Evolutionary conservation across 2,329 filamentous ascomycete species (phyloP).

Genomic region (Ophiostoma piceae): DNA sequence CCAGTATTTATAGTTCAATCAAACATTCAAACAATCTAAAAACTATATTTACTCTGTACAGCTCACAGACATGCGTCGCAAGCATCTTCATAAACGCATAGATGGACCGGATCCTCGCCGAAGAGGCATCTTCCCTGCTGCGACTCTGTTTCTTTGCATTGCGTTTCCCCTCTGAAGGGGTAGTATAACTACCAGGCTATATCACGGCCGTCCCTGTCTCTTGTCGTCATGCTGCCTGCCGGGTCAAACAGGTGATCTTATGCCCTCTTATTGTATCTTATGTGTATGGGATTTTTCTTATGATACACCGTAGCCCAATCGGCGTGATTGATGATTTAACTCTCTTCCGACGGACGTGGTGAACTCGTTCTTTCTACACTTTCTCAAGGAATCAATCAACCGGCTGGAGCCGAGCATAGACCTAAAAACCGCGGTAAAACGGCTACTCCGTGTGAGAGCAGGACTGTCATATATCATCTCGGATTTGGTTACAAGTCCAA

Average conservation of each 20-base stretch:
- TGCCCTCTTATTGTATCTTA: not conserved
- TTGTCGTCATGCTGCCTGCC: constrained; percentile 4
- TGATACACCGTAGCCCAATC: not conserved
- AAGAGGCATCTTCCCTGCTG: constrained; percentile 9
- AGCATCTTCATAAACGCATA: not conserved
- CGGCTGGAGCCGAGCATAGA: not conserved
- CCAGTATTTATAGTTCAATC: not conserved
- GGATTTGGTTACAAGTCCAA: not conserved
- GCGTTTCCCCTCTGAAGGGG: not conserved
- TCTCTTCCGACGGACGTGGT: no score
- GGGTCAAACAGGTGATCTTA: constrained; percentile 1
- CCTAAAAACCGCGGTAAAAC: not conserved
- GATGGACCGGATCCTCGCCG: not conserved
- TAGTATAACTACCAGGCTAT: not conserved
- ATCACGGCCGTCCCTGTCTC: not conserved
- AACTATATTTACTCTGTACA: not conserved
- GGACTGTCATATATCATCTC: constrained; percentile 4
- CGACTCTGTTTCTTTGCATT: not conserved
- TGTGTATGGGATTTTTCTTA: not conserved
- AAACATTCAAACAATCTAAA: not conserved
- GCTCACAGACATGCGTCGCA: not conserved
- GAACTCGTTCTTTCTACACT: not conserved
- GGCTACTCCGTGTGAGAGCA: not conserved
- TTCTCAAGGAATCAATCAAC: not conserved
- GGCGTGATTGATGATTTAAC: not conserved